Evolutionary conservation across 2,329 filamentous ascomycete genomes (phyloP), one percentile per base, ranked within the genome.

Genomic region (Claviceps sp.): DNA sequence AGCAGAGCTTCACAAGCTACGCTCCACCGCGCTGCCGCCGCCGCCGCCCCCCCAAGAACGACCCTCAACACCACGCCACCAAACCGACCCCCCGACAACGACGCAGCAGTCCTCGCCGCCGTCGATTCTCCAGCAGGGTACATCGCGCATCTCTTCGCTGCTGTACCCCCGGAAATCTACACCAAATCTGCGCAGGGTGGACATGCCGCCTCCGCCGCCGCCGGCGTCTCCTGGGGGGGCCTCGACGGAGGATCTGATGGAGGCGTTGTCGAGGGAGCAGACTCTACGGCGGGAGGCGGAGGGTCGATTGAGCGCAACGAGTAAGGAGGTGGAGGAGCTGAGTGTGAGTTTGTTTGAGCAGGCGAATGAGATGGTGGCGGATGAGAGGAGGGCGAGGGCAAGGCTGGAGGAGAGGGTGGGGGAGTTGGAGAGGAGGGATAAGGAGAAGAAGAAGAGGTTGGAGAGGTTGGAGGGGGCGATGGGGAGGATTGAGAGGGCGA

Each of bases 341-440:
- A 86, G 79, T 61, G 83, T 79, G 20, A 78, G 77, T 49, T 70
- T 93, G 50, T 93, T 93, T 64, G 82, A 86, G 68, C 83, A 90
- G 70, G 87, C 87, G 49, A 93, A 93, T 64, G 82, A 89, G 68
- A 93, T 93, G 87, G 87, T 93, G 20, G 86, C 87, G 2, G 73
- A 77, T 17, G 87, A 93, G 71, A 72, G 87, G 44, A 76, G 80
- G 52, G 84, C 83, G 37, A 71, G 85, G 53, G 85, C 84, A 5
- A 78, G 76, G 61, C 73, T 93, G 23, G 85, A 89, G 68, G 80
- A 85, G 63, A 71, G 85, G 40, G 76, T 93, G 7, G 76, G 72
- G 53, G 72, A 82, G 60, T 68, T 93, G 22, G 86, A 90, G 68
- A 70, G 74, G 59, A 72, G 86, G 54, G 87, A 91, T 53, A 67